Percentiles rank a stretch among this genome's conserved stretches.
Evolutionary conservation across 2,329 filamentous ascomycete genomes (phyloP).

Genomic region (Reticulascus tulasneorum): DNA sequence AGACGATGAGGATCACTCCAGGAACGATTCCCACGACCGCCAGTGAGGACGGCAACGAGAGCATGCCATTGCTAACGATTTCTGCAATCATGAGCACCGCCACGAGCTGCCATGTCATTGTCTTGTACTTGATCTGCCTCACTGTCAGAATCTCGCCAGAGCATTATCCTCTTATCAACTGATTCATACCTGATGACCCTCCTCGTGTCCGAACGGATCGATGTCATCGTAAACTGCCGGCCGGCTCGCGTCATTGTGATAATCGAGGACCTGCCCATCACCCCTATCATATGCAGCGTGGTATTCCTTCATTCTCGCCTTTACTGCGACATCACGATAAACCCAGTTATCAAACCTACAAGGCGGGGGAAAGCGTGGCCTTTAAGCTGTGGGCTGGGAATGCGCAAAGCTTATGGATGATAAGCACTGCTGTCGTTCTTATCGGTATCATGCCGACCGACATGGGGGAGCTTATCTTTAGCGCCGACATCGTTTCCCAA

Average conservation of each 20-base stretch:
- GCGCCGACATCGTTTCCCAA: no score
- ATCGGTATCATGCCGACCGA: no score
- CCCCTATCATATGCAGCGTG: background rate
- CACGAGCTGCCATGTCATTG: constrained; percentile 47
- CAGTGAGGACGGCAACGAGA: constrained; percentile 47
- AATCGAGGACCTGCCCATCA: background rate
- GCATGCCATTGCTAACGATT: constrained; percentile 51
- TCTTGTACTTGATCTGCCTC: constrained; percentile 46
- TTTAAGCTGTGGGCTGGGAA: no score
- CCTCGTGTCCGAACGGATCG: constrained; percentile 13
- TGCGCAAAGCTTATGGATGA: no score
- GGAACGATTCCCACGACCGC: constrained; percentile 46
- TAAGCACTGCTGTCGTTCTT: no score
- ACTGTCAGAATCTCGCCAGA: background rate
- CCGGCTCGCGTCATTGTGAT: background rate
- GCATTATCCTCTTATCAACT: background rate
- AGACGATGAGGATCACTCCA: constrained; percentile 37
- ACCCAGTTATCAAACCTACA: no score
- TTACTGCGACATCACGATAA: no score
- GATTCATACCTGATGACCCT: constrained; percentile 3
- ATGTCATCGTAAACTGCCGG: constrained; percentile 10
- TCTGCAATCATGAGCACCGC: constrained; percentile 53
- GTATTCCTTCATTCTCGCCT: constrained; percentile 3
- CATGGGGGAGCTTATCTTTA: no score
- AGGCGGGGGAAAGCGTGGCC: no score